Evolutionary conservation across 805 yeast species (phyloP).

Genomic region (Blastobotrys attinorum): DNA sequence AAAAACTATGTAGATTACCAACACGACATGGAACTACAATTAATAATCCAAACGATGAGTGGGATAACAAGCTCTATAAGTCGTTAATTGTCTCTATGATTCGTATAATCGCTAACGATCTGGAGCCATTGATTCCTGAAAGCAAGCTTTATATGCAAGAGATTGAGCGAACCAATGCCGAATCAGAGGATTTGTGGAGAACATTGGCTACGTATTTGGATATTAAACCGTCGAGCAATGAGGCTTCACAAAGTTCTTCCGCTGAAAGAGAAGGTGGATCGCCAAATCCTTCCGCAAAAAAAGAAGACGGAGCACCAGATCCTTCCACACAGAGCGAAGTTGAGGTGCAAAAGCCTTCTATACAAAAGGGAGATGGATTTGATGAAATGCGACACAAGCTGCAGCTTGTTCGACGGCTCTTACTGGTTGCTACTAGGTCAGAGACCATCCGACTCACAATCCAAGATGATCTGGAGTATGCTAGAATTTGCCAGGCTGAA

Average conservation of each 20-base stretch:
- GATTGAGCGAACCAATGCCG: slow-evolving; percentile 29
- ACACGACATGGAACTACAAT: slow-evolving; percentile 26
- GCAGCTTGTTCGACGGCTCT: slow-evolving; percentile 21
- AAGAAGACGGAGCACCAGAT: no score
- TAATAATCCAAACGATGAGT: slow-evolving; percentile 30
- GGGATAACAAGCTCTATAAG: slow-evolving; percentile 31
- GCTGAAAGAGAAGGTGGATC: no score
- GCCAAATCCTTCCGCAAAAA: no score
- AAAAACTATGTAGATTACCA: slow-evolving; percentile 30
- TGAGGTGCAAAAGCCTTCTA: no score
- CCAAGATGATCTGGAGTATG: slow-evolving; percentile 25
- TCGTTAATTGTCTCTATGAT: slow-evolving; percentile 26
- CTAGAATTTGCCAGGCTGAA: slow-evolving; percentile 21
- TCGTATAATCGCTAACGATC: slow-evolving; percentile 26
- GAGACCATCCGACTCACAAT: slow-evolving; percentile 30
- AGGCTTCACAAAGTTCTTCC: not conserved
- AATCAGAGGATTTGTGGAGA: slow-evolving; percentile 27
- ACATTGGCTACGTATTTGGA: slow-evolving; percentile 22
- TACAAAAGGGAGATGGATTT: slow-evolving; percentile 12
- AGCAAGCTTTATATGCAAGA: slow-evolving; percentile 21
- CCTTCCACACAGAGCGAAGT: no score
- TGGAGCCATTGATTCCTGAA: slow-evolving; percentile 22
- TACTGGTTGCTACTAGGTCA: slow-evolving; percentile 26
- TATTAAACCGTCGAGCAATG: not conserved
- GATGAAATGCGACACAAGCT: slow-evolving; percentile 22